Conservation (phyloP, 2,329 filamentous ascomycete species). For the Trichoderma endophyticum region DNA sequence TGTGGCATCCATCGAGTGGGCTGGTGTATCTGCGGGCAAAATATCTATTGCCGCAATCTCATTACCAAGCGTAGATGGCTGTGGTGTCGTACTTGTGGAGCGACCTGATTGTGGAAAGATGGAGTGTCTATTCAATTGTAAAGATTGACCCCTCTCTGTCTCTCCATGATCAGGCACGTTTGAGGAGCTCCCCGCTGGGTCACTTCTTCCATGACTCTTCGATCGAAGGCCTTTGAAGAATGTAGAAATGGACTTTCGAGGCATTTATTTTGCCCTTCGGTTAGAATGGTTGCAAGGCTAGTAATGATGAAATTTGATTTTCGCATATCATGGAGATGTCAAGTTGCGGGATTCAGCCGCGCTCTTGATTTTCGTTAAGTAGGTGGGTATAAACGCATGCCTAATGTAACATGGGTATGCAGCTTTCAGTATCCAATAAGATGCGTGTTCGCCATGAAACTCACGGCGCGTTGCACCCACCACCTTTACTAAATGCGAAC, state of each 20-base stretch:
- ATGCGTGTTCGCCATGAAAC: not conserved
- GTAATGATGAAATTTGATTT: not conserved
- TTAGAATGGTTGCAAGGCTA: not conserved
- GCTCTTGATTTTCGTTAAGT: not conserved
- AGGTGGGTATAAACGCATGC: not conserved
- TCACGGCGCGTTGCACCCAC: not conserved
- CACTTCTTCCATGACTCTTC: not conserved
- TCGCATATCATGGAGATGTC: not conserved
- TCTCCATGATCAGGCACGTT: not conserved
- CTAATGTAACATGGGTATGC: not conserved
- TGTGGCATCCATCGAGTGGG: not conserved
- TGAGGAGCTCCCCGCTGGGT: not conserved
- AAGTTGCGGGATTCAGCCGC: not conserved
- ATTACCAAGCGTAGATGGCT: not conserved
- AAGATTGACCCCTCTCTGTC: not conserved
- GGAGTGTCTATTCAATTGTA: not conserved
- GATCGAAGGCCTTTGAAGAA: not conserved
- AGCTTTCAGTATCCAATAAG: not conserved
- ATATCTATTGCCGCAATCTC: fast-evolving
- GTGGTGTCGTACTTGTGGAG: not conserved
- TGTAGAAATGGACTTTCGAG: not conserved
- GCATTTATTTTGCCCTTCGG: not conserved
- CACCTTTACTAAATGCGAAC: not conserved
- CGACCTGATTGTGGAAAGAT: not conserved
- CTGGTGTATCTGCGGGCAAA: not conserved